Conservation (phyloP, 2,329 filamentous ascomycete species). For the Thelonectria rubi region DNA sequence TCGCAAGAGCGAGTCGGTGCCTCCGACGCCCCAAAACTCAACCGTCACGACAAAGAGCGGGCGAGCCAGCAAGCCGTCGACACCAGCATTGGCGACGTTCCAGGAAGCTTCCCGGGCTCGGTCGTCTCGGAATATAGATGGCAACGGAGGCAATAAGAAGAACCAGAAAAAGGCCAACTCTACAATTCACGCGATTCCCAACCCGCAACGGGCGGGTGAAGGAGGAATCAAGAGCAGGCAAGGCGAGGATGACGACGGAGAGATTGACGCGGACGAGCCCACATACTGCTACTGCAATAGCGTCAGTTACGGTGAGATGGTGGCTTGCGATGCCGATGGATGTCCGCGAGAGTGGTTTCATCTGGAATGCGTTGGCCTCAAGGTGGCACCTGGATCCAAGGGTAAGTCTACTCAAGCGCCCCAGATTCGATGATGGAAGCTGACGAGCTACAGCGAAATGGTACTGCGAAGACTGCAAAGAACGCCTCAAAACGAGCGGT, state of each 20-base stretch:
- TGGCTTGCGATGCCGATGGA: constrained; percentile 78
- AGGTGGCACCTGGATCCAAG: constrained; percentile 79
- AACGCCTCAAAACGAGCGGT: constrained; percentile 65
- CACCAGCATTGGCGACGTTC: constrained; percentile 67
- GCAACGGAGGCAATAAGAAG: constrained; percentile 59
- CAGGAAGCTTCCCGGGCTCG: constrained; percentile 65
- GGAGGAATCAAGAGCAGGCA: constrained; percentile 55
- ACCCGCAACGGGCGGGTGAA: constrained; percentile 50
- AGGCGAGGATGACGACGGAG: constrained; percentile 57
- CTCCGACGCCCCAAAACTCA: constrained; percentile 50
- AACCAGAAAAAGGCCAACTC: constrained; percentile 67
- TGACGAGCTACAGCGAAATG: constrained; percentile 71
- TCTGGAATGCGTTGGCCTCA: constrained; percentile 81
- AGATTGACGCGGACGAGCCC: constrained; percentile 75
- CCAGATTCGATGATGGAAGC: constrained; percentile 23
- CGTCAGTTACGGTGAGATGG: constrained; percentile 86
- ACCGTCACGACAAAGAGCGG: constrained; percentile 72
- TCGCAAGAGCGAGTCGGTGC: constrained; percentile 56
- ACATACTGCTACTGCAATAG: constrained; percentile 83
- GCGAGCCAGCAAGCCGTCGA: constrained; percentile 72
- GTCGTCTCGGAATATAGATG: constrained; percentile 59
- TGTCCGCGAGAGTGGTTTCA: constrained; percentile 86
- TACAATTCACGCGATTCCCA: constrained; percentile 50
- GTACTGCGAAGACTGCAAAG: constrained; percentile 84
- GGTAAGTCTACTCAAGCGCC: constrained; percentile 60